These are phyloP conservation scores for Amaranthus palmeri DNA, from an alignment of 148 eudicot species.

Conservation along the genomic window DNA sequence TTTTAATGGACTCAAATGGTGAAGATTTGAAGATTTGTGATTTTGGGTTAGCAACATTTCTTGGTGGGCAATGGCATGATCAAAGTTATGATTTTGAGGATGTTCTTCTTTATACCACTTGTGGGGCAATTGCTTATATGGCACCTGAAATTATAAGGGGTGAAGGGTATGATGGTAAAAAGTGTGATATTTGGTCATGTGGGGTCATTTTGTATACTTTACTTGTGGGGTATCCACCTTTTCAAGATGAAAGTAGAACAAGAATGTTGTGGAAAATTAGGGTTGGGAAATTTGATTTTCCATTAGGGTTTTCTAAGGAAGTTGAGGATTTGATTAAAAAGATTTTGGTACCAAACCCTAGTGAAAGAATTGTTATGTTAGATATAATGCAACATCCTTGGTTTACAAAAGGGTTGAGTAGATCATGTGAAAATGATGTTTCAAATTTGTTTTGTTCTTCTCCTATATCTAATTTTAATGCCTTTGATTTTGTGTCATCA, in stretches of 20 bases:
- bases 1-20: constrained; percentile 37
- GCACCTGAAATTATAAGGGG: constrained; percentile 48
- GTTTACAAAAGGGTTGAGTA: constrained; percentile 31
- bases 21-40: constrained; percentile 41
- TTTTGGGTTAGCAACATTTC: constrained; percentile 52
- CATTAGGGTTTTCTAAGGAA: constrained; percentile 29
- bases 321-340: constrained; percentile 27
- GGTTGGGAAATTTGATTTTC: constrained; percentile 28
- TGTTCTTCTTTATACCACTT: constrained; percentile 42
- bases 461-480: constrained; percentile 37
- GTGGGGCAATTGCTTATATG: constrained; percentile 59
- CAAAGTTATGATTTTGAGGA: constrained; percentile 15
- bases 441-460: constrained; percentile 6
- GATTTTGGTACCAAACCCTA: constrained; percentile 34
- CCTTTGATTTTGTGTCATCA: constrained; percentile 52
- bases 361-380: constrained; percentile 30
- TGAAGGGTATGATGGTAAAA: constrained; percentile 36
- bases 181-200: constrained; percentile 53
- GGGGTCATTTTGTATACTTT: constrained; percentile 45
- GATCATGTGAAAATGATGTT: constrained; percentile 19
- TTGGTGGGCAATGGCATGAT: constrained; percentile 30
- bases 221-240: constrained; percentile 41
- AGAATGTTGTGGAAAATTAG: constrained; percentile 39
- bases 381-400: constrained; percentile 40
- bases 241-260: constrained; percentile 41